Conservation (phyloP, 2,329 filamentous ascomycete genomes). For the Botrytis elliptica region DNA sequence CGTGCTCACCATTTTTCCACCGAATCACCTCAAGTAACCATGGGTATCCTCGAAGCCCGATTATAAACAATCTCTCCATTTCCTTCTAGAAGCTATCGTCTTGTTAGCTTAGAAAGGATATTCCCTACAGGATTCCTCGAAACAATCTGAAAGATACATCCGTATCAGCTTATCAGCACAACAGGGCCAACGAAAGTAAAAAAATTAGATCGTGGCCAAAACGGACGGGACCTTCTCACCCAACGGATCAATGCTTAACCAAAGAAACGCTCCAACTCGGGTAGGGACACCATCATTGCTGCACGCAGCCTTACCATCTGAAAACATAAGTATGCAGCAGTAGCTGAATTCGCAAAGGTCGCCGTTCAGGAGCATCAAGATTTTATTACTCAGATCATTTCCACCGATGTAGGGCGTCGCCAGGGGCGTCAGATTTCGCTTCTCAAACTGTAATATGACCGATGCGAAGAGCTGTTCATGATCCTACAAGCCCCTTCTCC, state of each 20-base stretch:
- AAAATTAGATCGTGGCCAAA: background rate
- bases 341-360: constrained; percentile 8
- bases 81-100: constrained; percentile 2
- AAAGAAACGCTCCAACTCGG: constrained; percentile 16
- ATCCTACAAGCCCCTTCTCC: background rate
- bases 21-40: background rate
- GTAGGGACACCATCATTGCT: constrained; percentile 17
- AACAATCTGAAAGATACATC: background rate
- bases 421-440: background rate
- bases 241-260: constrained; percentile 18
- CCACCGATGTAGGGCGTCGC: background rate
- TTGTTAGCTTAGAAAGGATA: background rate
- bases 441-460: background rate
- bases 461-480: background rate
- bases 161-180: constrained; percentile 5
- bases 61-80: background rate
- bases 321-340: background rate
- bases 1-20: background rate
- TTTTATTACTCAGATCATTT: background rate
- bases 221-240: background rate
- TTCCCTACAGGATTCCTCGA: constrained; percentile 3
- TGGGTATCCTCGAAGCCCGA: background rate
- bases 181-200: background rate
- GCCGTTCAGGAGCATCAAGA: background rate
- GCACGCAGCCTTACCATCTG: constrained; percentile 12